These are phyloP conservation scores for Articulospora tetracladia DNA, from an alignment of 495 filamentous ascomycete genomes.

Conservation along the genomic window DNA sequence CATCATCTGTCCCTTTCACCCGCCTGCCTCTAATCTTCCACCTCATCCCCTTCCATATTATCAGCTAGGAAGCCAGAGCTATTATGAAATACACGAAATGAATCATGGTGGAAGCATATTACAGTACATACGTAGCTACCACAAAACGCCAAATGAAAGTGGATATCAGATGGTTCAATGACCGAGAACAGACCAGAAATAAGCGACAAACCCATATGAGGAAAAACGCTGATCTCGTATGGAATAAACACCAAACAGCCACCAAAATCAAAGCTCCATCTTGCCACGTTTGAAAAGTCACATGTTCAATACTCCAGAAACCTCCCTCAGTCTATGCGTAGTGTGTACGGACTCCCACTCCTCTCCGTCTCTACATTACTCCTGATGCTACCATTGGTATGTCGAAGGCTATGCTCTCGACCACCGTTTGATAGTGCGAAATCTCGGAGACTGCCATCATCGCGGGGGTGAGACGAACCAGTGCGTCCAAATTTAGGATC, in stretches of 20 bases:
- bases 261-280: not conserved
- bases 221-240: not conserved
- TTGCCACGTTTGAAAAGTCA: not conserved
- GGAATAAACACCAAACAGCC: not conserved
- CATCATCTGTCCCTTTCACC: too few relatives aligned
- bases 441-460: slow-evolving; percentile 9
- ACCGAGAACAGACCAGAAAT: not conserved
- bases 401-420: not conserved
- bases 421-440: slow-evolving; percentile 11
- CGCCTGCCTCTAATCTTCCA: too few relatives aligned
- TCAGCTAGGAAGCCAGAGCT: too few relatives aligned
- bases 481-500: slow-evolving; percentile 18
- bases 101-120: not conserved
- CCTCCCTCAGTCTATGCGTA: slow-evolving; percentile 14
- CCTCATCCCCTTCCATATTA: too few relatives aligned
- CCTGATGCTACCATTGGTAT: not conserved
- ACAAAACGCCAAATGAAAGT: not conserved
- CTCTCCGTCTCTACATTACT: slow-evolving; percentile 2
- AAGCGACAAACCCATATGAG: not conserved
- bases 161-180: not conserved
- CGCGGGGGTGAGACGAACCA: not conserved
- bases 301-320: not conserved
- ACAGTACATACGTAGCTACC: not conserved
- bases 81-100: too few relatives aligned
- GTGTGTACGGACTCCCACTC: slow-evolving; percentile 14